Evolutionary conservation across 805 yeast genomes (phyloP), one percentile per base, ranked within the genome.

Genomic region (Zygosaccharomyces gambellarensis): DNA sequence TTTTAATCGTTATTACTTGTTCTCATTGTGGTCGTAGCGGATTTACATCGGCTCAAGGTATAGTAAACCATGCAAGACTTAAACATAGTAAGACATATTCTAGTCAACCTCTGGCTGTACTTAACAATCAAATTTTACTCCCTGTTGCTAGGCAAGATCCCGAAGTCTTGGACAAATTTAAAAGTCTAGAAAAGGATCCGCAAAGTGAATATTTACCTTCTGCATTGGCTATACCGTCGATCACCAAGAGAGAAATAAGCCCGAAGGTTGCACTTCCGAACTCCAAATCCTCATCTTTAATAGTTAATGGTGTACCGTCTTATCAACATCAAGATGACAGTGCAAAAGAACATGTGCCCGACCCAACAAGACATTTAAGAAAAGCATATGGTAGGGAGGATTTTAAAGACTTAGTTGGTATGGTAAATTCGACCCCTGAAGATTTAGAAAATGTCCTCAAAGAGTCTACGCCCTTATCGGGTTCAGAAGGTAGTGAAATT

Each of bases 1-100:
- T 83, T 0, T 67, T 84, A 19, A 89, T 87, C 2, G 73, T 81
- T 43, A 72, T 87, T 32, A 81, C 80, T 7, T 87, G 95, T 63
- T 79, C 82, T 1, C 77, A 75, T 45, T 87, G 95, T 65, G 76
- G 72, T 9, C 65, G 90, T 46, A 75, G 81, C 38, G 86, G 85
- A 53, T 87, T 87, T 60, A 82, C 87, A 7, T 79, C 86, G 11
- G 87, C 90, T 0, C 94, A 87, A 61, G 94, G 94, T 12, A 85
- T 87, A 56, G 74, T 85, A 32, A 87, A 85, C 63, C 95, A 87
- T 64, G 79, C 85, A 47, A 72, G 94, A 50, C 75, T 84, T 23
- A 85, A 90, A 7, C 95, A 87, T 63, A 70, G 79, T n/a, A 79
- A 77, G 48, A 87, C 82, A 49, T 85, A 78, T 54, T 76, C 83